Base-by-base conservation (phyloP, 495 filamentous ascomycete species). In the Aspergillus conjunctus region DNA sequence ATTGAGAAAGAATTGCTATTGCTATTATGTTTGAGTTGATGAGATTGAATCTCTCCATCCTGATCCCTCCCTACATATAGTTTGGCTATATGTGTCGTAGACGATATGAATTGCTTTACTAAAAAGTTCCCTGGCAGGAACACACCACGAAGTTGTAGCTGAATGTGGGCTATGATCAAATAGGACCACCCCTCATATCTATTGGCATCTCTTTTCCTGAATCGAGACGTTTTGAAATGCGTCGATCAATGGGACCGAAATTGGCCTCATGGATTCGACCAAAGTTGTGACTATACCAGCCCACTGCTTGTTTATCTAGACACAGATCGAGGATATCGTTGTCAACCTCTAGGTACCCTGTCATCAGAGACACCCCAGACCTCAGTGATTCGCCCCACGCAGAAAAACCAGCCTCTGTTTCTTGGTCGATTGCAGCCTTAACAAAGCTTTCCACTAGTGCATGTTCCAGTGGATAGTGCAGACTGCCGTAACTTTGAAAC, bases 101-200 rank as follows among this genome's bases (percentile, higher is more conserved):
- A 22, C 30, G 49, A 51, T 51, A 51, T 51, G 18, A 30, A 51
- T 51, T 31, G 21, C 21, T 51, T 30, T 51, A 9, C 49, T 51
- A 21, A 22, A 51, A 30, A 30, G 26, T 51, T 51, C 49, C 49
- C 18, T 51, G 9, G 21, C 18, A 26, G 8, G 49, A 51, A 51
- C 22, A 31, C 15, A 53, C 22, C 41, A 57, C n/a, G 41, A 7
- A 57, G 56, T 51, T 51, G n/a, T 58, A 58, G 56, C 45, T 58
- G 46, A 58, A 58, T 58, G 45, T 10, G 26, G 21, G 30, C 26
- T 18, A 59, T 18, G 51, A 58, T 49, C 41, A 66, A 61, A 58
- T 30, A 66, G 62, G 56, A 52, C 56, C 53, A 7, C 66, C 63
- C 52, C 60, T 63, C 56, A 51, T 59, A 45, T 52, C 56, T 17